These are phyloP conservation scores for Entoloma clypeatum DNA, from an alignment of 1,284 basidiomycete species.

Conservation along the genomic window DNA sequence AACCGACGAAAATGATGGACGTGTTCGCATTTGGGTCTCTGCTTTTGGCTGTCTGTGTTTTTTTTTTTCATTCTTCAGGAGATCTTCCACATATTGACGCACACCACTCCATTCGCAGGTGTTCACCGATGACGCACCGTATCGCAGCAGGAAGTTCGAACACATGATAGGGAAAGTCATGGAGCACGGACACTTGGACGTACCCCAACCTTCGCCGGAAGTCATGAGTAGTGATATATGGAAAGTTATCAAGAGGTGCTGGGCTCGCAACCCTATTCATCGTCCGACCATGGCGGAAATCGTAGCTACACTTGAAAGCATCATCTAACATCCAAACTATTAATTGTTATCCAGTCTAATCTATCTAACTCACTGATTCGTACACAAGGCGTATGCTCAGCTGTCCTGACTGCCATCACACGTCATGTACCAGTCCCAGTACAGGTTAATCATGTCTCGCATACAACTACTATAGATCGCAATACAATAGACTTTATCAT, in stretches of 20 bases:
- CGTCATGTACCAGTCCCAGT: too few species aligned
- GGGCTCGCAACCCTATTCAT: constrained; percentile 6
- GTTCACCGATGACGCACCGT: constrained; percentile 11
- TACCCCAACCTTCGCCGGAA: background rate
- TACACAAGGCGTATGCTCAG: too few species aligned
- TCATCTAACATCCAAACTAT: background rate
- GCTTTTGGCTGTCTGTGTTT: constrained; percentile 12
- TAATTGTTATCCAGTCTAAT: too few species aligned
- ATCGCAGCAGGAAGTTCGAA: background rate
- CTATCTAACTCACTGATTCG: too few species aligned
- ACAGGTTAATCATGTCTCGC: too few species aligned
- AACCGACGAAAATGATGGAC: constrained; percentile 10
- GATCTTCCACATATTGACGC: background rate
- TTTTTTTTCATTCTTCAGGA: background rate
- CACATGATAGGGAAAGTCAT: constrained; percentile 3
- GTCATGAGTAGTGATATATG: constrained; percentile 6
- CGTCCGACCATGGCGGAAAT: constrained; percentile 14
- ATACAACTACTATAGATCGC: too few species aligned
- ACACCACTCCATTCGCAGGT: constrained; percentile 6
- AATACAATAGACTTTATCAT: too few species aligned
- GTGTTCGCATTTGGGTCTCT: constrained; percentile 13
- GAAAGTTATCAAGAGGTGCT: constrained; percentile 12
- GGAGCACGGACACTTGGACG: constrained; percentile 1
- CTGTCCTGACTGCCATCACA: too few species aligned
- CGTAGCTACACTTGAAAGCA: constrained; percentile 9